These are phyloP conservation scores for Venturia effusa DNA, from an alignment of 2,329 filamentous ascomycete species.

Conservation along the genomic window DNA sequence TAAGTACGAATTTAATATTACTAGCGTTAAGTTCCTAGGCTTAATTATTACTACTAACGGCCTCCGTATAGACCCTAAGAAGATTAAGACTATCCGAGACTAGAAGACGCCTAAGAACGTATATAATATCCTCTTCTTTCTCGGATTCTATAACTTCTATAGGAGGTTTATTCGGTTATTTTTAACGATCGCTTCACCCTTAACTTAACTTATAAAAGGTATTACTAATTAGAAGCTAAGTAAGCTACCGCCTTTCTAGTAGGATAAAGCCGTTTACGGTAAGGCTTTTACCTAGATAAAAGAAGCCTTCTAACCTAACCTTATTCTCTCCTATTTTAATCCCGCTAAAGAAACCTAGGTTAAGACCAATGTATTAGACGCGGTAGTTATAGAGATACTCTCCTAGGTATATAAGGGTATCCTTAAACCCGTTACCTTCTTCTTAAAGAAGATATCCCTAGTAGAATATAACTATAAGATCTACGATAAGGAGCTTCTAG, in stretches of 20 bases:
- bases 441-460: too few relatives aligned
- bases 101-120: too few relatives aligned
- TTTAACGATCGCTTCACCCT: slow-evolving; percentile 13
- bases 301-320: slow-evolving; percentile 13
- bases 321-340: slow-evolving; percentile 16
- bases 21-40: too few relatives aligned
- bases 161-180: slow-evolving; percentile 18
- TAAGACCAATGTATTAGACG: slow-evolving; percentile 16
- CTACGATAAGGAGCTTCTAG: too few relatives aligned
- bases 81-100: slow-evolving; percentile 14
- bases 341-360: slow-evolving; percentile 12
- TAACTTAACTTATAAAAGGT: slow-evolving; percentile 13
- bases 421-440: too few relatives aligned
- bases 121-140: too few relatives aligned
- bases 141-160: too few relatives aligned
- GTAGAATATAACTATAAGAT: too few relatives aligned
- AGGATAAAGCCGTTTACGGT: neutral
- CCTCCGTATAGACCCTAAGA: slow-evolving; percentile 16
- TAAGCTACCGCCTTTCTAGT: neutral
- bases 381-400: slow-evolving; percentile 13
- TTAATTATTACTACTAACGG: slow-evolving; percentile 17
- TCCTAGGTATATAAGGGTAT: slow-evolving; percentile 10
- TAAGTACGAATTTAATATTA: too few relatives aligned
- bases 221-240: too few relatives aligned
- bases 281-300: slow-evolving; percentile 11